phyloP scores from a whole-genome alignment of 2,329 filamentous ascomycete genomes.

The Colletotrichum chlorophyti region DNA sequence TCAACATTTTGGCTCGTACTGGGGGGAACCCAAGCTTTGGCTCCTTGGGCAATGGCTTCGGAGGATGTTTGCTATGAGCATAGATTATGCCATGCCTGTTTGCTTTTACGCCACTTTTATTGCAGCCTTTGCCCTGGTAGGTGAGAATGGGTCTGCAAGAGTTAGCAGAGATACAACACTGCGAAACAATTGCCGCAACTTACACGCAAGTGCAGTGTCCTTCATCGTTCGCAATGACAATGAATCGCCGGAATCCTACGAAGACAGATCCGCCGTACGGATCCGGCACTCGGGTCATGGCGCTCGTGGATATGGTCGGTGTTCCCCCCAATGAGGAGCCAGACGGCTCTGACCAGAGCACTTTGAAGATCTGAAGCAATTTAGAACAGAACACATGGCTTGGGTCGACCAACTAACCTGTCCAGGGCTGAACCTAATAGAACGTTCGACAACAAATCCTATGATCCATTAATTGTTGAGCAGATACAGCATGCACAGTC shows the following conservation, averaged over 20 bases:
- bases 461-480: slow-evolving; percentile 42
- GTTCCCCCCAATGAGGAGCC: slow-evolving; percentile 42
- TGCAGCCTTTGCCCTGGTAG: slow-evolving; percentile 59
- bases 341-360: slow-evolving; percentile 60
- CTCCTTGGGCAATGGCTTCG: slow-evolving; percentile 45
- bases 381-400: neutral
- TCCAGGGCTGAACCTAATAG: slow-evolving; percentile 47
- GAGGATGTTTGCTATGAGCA: slow-evolving; percentile 41
- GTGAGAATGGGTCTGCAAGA: slow-evolving; percentile 58
- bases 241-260: slow-evolving; percentile 59
- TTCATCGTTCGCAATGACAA: slow-evolving; percentile 57
- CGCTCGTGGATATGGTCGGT: slow-evolving; percentile 41
- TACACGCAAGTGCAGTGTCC: slow-evolving; percentile 65
- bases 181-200: slow-evolving; percentile 33
- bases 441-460: slow-evolving; percentile 50
- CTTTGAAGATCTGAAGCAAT: slow-evolving; percentile 57
- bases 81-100: slow-evolving; percentile 61
- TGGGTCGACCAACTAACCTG: slow-evolving; percentile 38
- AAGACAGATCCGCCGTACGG: slow-evolving; percentile 49
- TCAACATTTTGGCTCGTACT: slow-evolving; percentile 50
- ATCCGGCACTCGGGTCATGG: slow-evolving; percentile 42
- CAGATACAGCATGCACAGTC: too few relatives aligned
- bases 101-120: slow-evolving; percentile 59
- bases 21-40: slow-evolving; percentile 55
- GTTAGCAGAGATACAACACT: slow-evolving; percentile 8